Conservation (phyloP, 2,329 filamentous ascomycete genomes). For the Pleurostoma richardsiae region DNA sequence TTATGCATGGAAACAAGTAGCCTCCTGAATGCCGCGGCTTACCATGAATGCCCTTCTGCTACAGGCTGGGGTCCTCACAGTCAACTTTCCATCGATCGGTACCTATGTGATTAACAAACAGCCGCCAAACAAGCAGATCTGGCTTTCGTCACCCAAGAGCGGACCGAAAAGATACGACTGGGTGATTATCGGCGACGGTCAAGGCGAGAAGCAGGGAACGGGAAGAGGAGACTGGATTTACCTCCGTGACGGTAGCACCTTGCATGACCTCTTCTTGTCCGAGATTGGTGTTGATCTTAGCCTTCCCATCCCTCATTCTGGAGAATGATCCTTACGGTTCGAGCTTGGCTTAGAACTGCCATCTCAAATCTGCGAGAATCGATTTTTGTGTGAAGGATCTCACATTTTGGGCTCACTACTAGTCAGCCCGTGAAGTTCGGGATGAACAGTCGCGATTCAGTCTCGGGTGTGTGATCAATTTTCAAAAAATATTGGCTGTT, state of each 20-base stretch:
- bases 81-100: constrained; percentile 64
- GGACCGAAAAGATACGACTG: constrained; percentile 95
- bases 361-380: too few relatives aligned
- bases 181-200: constrained; percentile 67
- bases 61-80: constrained; percentile 80
- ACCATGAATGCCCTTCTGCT: constrained; percentile 5
- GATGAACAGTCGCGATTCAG: too few relatives aligned
- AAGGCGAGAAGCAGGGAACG: constrained; percentile 75
- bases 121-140: constrained; percentile 95
- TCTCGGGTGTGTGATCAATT: too few relatives aligned
- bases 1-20: too few relatives aligned
- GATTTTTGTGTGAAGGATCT: too few relatives aligned
- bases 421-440: too few relatives aligned
- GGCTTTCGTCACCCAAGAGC: constrained; percentile 86
- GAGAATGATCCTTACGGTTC: background rate
- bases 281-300: constrained; percentile 68
- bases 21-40: background rate
- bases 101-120: constrained; percentile 98
- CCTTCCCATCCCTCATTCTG: constrained; percentile 12
- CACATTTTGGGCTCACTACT: too few relatives aligned
- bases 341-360: too few relatives aligned
- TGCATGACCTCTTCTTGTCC: constrained; percentile 66
- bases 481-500: too few relatives aligned
- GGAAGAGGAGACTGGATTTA: constrained; percentile 80
- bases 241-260: constrained; percentile 70